Base-by-base conservation (phyloP, 2,329 filamentous ascomycete genomes). In the Nemania serpens region DNA sequence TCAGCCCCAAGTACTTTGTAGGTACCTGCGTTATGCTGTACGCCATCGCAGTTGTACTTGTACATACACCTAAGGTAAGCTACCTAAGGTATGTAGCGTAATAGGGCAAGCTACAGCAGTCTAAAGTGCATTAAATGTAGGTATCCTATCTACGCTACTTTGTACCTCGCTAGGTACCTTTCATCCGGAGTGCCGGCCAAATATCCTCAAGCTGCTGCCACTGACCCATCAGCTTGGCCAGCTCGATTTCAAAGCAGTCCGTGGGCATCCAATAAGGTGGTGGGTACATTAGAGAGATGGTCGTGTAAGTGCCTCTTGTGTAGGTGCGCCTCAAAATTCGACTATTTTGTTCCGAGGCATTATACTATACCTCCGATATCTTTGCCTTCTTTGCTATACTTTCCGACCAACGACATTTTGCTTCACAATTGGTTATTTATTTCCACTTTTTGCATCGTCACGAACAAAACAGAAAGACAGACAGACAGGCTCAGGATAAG, bases 191-290 rank as follows among this genome's bases (percentile, higher is more conserved):
- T 43, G 49, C 65, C 65, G 61, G 65, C 10, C n/a, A 47, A 46
- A 41, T 15, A 49, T 54, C 53, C 52, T 48, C 42, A 45, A 41
- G 55, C 20, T 62, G 39, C 47, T 22, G 36, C 45, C 37, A 61
- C 39, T 53, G 50, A 58, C 49, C 59, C 50, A 61, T 59, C 42
- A n/a, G 37, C 39, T 51, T 52, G 49, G 39, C 46, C 39, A 42
- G 36, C 46, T 65, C 67, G 74, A 76, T 76, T 76, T 76, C 74
- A 76, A 75, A 76, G 74, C 74, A 76, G 61, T 15, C 12, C 41
- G 55, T 20, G 51, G 52, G 52, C 63, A 65, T 64, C 66, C 65
- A 63, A 67, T 69, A 61, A 68, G 64, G 63, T 66, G 56, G 50
- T 29, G 25, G 7, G 25, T 29, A 29, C 4, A 48, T 55, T n/a